Evolutionary conservation across 1,284 basidiomycete species (phyloP).

Genomic region (Ustilago cynodontis): DNA sequence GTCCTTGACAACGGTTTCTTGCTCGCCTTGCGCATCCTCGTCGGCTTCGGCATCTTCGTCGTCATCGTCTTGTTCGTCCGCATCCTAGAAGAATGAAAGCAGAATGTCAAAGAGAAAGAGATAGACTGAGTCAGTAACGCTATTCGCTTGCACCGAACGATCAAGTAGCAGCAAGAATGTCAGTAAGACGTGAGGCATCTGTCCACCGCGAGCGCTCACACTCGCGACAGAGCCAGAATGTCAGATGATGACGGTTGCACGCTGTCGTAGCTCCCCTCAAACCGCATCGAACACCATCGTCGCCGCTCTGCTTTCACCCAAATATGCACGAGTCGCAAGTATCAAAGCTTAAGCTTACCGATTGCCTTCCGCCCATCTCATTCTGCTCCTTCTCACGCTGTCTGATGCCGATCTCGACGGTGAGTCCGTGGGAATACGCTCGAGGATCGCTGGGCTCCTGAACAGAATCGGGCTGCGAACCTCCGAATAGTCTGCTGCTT

Average conservation of each 20-base stretch:
- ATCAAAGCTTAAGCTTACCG: slow-evolving; percentile 22
- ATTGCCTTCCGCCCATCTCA: slow-evolving; percentile 6
- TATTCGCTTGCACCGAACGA: not conserved
- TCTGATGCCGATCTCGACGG: not conserved
- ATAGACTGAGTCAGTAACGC: slow-evolving; percentile 16
- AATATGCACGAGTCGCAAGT: not conserved
- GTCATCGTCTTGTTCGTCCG: slow-evolving; percentile 35
- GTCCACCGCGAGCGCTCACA: not conserved
- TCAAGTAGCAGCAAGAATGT: slow-evolving; percentile 4
- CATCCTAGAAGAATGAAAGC: slow-evolving; percentile 12
- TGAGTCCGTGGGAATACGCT: not conserved
- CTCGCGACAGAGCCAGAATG: not conserved
- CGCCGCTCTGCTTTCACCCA: not conserved
- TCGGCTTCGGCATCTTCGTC: slow-evolving; percentile 41
- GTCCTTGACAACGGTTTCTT: slow-evolving; percentile 14
- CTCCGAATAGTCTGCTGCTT: slow-evolving; percentile 21
- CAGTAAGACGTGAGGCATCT: slow-evolving; percentile 15
- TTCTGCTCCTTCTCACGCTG: not conserved
- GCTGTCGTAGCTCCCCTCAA: not conserved
- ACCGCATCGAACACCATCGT: not conserved
- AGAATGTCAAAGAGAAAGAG: too few relatives aligned
- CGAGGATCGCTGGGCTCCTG: slow-evolving; percentile 3
- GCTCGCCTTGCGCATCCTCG: slow-evolving; percentile 31
- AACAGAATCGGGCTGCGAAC: slow-evolving; percentile 17
- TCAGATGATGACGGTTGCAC: not conserved